Conservation (phyloP, 768 basidiomycete species). For the Tubosaeta sp. region DNA sequence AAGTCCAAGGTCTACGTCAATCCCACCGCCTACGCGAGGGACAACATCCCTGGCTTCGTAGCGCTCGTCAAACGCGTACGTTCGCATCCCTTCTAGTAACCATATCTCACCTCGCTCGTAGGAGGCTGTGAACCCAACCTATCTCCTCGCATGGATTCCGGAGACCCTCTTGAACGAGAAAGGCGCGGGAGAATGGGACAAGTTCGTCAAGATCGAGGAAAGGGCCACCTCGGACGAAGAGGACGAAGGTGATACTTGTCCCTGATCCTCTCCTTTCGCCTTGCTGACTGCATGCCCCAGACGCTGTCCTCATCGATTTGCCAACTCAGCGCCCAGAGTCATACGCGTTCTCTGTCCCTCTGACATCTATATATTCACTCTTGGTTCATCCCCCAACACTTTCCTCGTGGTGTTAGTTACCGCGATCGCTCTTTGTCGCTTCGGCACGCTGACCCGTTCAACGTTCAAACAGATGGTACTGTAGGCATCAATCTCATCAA, state of each 20-base stretch:
- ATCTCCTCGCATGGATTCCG: conserved; percentile 92
- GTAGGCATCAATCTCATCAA: conserved; percentile 86
- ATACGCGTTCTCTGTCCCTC: conserved; percentile 92
- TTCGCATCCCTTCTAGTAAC: conserved; percentile 12
- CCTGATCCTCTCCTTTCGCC: not conserved
- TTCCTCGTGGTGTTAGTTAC: conserved; percentile 73
- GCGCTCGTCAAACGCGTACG: conserved; percentile 85
- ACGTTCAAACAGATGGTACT: conserved; percentile 61
- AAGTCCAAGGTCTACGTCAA: conserved; percentile 96
- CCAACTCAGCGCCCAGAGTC: conserved; percentile 82
- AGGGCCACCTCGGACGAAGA: conserved; percentile 54
- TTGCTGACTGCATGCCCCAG: conserved; percentile 35
- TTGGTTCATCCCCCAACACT: conserved; percentile 79
- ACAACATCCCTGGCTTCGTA: conserved; percentile 93
- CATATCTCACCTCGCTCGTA: conserved; percentile 27
- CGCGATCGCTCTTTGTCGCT: conserved; percentile 5
- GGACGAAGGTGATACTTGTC: conserved; percentile 53
- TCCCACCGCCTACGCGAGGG: conserved; percentile 85
- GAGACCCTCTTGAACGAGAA: conserved; percentile 79
- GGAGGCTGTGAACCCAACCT: conserved; percentile 73
- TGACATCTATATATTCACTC: conserved; percentile 86
- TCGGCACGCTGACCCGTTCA: not conserved
- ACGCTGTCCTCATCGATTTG: conserved; percentile 81
- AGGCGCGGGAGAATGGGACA: conserved; percentile 82
- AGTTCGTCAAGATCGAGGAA: conserved; percentile 83